Evolutionary conservation across 805 yeast genomes (phyloP).

Genomic region (Schwanniomyces polymorphus): DNA sequence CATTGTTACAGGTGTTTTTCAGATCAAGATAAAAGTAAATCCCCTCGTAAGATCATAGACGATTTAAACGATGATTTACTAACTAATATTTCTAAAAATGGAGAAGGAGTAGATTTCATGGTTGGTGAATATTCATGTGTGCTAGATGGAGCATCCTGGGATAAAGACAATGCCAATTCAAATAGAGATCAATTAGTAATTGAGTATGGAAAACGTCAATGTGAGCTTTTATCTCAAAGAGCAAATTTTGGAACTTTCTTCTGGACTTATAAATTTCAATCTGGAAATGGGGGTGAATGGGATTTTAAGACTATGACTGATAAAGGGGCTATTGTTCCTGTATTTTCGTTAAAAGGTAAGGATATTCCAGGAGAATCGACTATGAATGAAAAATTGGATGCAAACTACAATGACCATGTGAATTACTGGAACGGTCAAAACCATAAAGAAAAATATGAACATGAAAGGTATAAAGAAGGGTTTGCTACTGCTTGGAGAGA

Average conservation of each 20-base stretch:
- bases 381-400: slow-evolving; percentile 39
- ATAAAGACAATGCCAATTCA: slow-evolving; percentile 39
- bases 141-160: slow-evolving; percentile 76
- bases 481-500: slow-evolving; percentile 76
- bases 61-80: slow-evolving; percentile 54
- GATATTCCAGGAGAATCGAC: slow-evolving; percentile 40
- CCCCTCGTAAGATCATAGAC: slow-evolving; percentile 60
- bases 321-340: slow-evolving; percentile 45
- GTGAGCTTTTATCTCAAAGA: slow-evolving; percentile 45
- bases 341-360: slow-evolving; percentile 19
- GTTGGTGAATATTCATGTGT: slow-evolving; percentile 94
- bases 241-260: slow-evolving; percentile 76
- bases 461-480: slow-evolving; percentile 80
- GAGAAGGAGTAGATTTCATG: slow-evolving; percentile 60
- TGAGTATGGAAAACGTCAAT: slow-evolving; percentile 62
- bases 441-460: slow-evolving; percentile 66
- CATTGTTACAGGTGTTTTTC: slow-evolving; percentile 88
- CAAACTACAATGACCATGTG: slow-evolving; percentile 47
- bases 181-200: slow-evolving; percentile 55
- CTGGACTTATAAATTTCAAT: slow-evolving; percentile 87
- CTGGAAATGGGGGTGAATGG: slow-evolving; percentile 97
- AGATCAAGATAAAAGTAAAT: slow-evolving; percentile 65
- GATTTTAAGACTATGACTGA: slow-evolving; percentile 79
- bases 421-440: slow-evolving; percentile 68
- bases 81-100: slow-evolving; percentile 46